These are phyloP conservation scores for Capsicum pubescens DNA, from an alignment of 257 asterid species.

Conservation along the genomic window DNA sequence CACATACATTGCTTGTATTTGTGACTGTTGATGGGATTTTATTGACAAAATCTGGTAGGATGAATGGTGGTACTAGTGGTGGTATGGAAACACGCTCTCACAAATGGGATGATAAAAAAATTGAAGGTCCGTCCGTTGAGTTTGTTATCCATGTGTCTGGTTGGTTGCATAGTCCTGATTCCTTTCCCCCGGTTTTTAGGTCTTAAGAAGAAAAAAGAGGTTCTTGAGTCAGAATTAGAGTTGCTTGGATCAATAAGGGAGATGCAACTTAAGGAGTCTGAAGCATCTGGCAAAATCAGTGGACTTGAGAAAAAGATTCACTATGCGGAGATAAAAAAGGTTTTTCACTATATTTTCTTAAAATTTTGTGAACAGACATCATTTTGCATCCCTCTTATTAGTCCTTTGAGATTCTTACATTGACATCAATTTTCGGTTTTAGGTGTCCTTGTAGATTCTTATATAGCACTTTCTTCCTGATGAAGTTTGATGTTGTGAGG, in stretches of 20 bases:
- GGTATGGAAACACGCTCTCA: conserved; percentile 99
- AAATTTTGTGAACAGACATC: background rate
- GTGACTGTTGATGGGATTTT: conserved; percentile 95
- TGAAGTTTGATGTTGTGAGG: background rate
- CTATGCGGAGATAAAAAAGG: conserved; percentile 97
- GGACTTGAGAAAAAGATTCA: conserved; percentile 97
- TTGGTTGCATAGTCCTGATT: conserved; percentile 35
- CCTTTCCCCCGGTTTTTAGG: conserved; percentile 48
- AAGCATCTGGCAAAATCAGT: conserved; percentile 91
- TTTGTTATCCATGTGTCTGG: conserved; percentile 28
- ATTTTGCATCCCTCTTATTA: conserved; percentile 16
- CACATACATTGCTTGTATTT: conserved; percentile 44
- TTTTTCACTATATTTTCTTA: conserved; percentile 29
- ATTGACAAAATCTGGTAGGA: conserved; percentile 94
- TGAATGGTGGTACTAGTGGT: conserved; percentile 99
- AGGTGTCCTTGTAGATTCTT: background rate
- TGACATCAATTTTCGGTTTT: background rate
- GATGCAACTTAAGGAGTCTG: conserved; percentile 96
- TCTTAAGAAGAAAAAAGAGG: conserved; percentile 86
- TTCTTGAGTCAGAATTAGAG: conserved; percentile 76
- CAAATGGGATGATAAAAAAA: conserved; percentile 96
- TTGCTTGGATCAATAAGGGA: conserved; percentile 97
- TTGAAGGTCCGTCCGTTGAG: conserved; percentile 72
- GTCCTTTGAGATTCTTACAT: background rate
- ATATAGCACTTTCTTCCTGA: background rate